Base-by-base conservation (phyloP, 257 asterid genomes). In the Ehretia macrophylla region DNA sequence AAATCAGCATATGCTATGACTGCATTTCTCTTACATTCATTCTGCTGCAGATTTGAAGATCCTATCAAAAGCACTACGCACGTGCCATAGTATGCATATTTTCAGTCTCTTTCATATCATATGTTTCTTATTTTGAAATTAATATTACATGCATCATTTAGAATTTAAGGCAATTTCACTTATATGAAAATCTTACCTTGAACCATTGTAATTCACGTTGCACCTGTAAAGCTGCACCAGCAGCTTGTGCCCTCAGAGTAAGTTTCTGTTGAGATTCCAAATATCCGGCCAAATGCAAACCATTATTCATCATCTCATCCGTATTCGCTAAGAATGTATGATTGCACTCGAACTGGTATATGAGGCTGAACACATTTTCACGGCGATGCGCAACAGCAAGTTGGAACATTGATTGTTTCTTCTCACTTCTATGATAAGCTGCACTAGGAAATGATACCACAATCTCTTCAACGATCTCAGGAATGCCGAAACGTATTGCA, bases 191-290 rank as follows among this genome's bases (percentile, higher is more conserved):
- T 51, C 14, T 63, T 49, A 72, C 77, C 77, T 72, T 66, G 12
- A 55, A 72, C 77, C 69, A 72, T 21, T 72, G 77, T 39, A 71
- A 57, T 49, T 71, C 76, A 1, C 58, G 68, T 37, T 65, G 72
- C 72, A 71, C 65, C 65, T 65, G 65, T 40, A 62, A 51, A 46
- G 72, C 69, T 49, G 77, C 62, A 62, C 77, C 77, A 16, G 65
- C 44, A 14, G 57, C 66, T 32, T 27, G 35, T 27, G 35, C 35
- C 35, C 35, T 27, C 4, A 61, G 72, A 61, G 42, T 72, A 51
- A 72, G 72, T 21, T 58, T 65, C 27, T 72, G 57, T 13, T 52
- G 77, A 13, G 72, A 69, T 17, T 66, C 69, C 49, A 66, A 61
- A 40, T 62, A 66, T 40, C 68, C 76, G 17, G 72, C 76, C 64